Evolutionary conservation across 2,329 filamentous ascomycete species (phyloP).

Genomic region (Pseudogymnoascus sp.): DNA sequence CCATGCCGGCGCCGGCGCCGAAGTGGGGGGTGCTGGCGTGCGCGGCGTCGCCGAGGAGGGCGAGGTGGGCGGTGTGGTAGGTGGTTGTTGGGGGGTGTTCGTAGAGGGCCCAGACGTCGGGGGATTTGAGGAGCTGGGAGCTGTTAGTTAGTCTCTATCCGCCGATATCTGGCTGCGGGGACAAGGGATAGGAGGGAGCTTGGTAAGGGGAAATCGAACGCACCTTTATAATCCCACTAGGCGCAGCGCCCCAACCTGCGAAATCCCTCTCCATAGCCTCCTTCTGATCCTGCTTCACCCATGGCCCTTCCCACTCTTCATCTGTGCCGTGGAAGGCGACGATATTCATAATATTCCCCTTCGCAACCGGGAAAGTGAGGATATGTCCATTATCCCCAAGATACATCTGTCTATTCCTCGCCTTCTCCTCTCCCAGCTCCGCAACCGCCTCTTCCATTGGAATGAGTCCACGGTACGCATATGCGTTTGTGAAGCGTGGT

Average conservation of each 20-base stretch:
- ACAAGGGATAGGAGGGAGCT: not conserved
- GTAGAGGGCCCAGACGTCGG: constrained; percentile 50
- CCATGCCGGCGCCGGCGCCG: constrained; percentile 48
- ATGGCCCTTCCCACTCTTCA: constrained; percentile 33
- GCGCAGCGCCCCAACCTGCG: constrained; percentile 33
- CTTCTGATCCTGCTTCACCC: constrained; percentile 34
- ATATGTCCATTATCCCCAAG: constrained; percentile 48
- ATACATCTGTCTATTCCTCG: constrained; percentile 45
- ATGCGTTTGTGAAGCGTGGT: constrained; percentile 33
- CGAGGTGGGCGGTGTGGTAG: constrained; percentile 38
- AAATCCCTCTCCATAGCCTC: constrained; percentile 36
- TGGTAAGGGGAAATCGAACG: too few relatives aligned
- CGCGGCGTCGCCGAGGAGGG: constrained; percentile 48
- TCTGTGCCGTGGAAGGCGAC: constrained; percentile 40
- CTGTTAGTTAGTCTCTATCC: too few relatives aligned
- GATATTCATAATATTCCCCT: constrained; percentile 46
- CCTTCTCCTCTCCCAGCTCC: constrained; percentile 40
- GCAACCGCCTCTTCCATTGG: constrained; percentile 45
- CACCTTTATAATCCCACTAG: constrained; percentile 18
- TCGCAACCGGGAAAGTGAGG: constrained; percentile 51
- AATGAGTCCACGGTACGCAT: constrained; percentile 52
- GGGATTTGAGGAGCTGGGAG: constrained; percentile 35
- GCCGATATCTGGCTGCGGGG: too few relatives aligned
- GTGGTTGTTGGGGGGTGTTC: constrained; percentile 41
- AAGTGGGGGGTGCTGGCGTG: constrained; percentile 48